A percentile compares a stretch with the other conserved stretches of the same genome.
These are phyloP conservation scores for Austroboletus festivus DNA, from an alignment of 768 basidiomycete species.

Conservation along the genomic window DNA sequence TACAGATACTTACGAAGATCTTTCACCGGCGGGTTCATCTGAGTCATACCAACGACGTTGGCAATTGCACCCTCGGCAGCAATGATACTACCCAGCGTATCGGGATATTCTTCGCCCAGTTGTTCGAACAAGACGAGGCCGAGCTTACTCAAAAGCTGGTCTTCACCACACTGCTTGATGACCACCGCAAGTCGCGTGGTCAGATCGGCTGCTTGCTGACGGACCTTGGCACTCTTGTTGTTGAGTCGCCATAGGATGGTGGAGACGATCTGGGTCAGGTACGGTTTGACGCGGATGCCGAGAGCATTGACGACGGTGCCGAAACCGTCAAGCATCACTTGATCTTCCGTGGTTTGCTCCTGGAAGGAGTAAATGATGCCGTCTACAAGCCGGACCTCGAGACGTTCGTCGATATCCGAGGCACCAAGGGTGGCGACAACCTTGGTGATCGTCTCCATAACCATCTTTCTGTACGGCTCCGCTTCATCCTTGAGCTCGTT, in stretches of 20 bases:
- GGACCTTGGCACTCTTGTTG: conserved; percentile 99
- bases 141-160: conserved; percentile 90
- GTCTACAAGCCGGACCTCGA: conserved; percentile 92
- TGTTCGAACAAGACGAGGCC: conserved; percentile 98
- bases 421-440: conserved; percentile 91
- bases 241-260: conserved; percentile 99
- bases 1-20: conserved; percentile 77
- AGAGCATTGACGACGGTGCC: conserved; percentile 97
- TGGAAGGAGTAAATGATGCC: conserved; percentile 99
- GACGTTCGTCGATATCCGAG: conserved; percentile 94
- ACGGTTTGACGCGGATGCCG: conserved; percentile 95
- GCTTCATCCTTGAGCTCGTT: conserved; percentile 55
- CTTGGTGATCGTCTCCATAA: conserved; percentile 99
- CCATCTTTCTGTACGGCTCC: conserved; percentile 96
- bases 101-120: conserved; percentile 98
- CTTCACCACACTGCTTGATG: conserved; percentile 98
- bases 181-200: conserved; percentile 94
- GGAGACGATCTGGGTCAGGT: conserved; percentile 97
- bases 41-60: conserved; percentile 99
- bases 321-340: conserved; percentile 98
- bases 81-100: conserved; percentile 98
- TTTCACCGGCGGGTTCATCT: conserved; percentile 99
- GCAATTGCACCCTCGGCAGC: conserved; percentile 98
- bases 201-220: conserved; percentile 98
- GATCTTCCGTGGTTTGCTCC: conserved; percentile 98